Base-by-base conservation (phyloP, 2,329 filamentous ascomycete species). In the Albifimbria verrucaria region DNA sequence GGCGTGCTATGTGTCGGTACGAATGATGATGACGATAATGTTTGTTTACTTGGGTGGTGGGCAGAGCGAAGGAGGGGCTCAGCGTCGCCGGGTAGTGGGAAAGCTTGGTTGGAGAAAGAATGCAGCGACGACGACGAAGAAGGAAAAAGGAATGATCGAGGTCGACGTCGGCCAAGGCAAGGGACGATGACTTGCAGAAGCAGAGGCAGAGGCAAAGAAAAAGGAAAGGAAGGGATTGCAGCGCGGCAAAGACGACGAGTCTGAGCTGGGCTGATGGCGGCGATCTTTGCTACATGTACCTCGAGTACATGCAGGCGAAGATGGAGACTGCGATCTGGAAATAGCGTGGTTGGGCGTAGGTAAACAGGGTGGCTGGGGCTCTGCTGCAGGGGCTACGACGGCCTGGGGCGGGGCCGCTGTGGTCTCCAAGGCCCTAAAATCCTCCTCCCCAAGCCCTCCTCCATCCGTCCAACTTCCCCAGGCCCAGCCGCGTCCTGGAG, bases 351-450 rank as follows among this genome's bases (percentile, higher is more conserved):
- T 65, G 63, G 63, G 48, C 32, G 32, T 17, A 12, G 44, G 57
- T 59, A 69, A 70, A 65, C 60, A 55, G 58, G 62, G 67, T 61
- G 65, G 65, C 67, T 70, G 67, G 67, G 55, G 63, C 55, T 50
- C 57, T 56, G 56, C 53, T 59, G 53, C 60, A 64, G 60, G 62
- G 62, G 60, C 52, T 56, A 51, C 54, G 55, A 54, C 53, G 55
- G 26, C 49, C 49, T 48, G 50, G 48, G 41, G 54, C 50, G 49
- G 25, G 32, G 52, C 50, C 48, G 49, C 49, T 44, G 53, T 49
- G 48, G 24, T 28, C 32, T 39, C 45, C 42, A 49, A 28, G 15
- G 43, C 32, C 32, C 32, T 12, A 39, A 39, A 15, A 39, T 39
- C 18, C 32, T 39, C 32, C 32, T n/a, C 4, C 5, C 12, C 5